Percentiles rank a stretch among this genome's conserved stretches.
phyloP scores from a whole-genome alignment of 202 grass and related monocot genomes.

The Brachypodium distachyon region DNA sequence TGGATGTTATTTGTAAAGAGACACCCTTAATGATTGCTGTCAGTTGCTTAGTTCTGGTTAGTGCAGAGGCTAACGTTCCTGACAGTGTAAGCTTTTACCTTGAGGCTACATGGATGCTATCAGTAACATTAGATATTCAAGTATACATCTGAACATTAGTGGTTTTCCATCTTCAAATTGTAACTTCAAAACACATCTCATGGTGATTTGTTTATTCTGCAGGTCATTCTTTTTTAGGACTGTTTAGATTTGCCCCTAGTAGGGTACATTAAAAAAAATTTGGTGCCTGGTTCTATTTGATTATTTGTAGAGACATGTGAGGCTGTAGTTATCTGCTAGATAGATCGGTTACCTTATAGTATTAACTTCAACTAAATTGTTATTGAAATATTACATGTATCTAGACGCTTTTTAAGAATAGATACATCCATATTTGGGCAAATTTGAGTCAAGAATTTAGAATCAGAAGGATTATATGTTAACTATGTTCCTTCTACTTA shows the following conservation, averaged over 20 bases:
- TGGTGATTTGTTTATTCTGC: neutral
- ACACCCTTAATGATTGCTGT: constrained; percentile 16
- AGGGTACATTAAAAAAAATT: neutral
- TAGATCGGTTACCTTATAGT: neutral
- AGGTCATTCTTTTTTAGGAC: too few relatives aligned
- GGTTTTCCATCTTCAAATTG: neutral
- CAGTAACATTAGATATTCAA: neutral
- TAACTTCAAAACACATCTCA: neutral
- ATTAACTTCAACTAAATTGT: neutral
- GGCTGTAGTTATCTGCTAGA: neutral
- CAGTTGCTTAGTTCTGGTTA: constrained; percentile 23
- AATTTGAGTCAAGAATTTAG: too few relatives aligned
- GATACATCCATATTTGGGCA: too few relatives aligned
- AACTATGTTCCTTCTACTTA: too few relatives aligned
- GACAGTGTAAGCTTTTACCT: constrained; percentile 8
- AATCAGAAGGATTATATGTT: too few relatives aligned
- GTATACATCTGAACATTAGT: neutral
- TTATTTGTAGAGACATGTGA: neutral
- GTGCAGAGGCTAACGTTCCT: constrained; percentile 27
- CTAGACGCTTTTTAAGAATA: too few relatives aligned
- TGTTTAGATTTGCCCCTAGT: neutral
- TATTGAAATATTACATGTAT: too few relatives aligned
- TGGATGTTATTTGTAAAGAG: constrained; percentile 15
- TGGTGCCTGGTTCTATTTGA: neutral
- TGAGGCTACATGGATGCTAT: neutral